phyloP scores from a whole-genome alignment of 1,284 basidiomycete genomes.

The Papiliotrema fonsecae region DNA sequence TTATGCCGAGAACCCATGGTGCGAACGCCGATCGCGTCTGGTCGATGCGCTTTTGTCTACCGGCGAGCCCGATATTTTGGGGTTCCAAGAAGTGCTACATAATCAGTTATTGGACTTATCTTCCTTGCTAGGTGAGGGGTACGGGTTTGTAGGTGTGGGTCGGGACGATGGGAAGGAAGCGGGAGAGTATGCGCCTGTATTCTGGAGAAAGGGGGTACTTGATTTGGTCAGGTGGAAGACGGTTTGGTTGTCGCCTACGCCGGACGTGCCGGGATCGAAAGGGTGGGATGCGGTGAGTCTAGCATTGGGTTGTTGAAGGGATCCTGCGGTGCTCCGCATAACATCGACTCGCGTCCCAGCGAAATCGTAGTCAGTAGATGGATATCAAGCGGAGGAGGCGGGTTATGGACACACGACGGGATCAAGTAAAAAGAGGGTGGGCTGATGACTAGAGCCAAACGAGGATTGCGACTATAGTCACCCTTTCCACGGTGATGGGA shows the following conservation, averaged over 20 bases:
- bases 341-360: no score
- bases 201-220: conserved; percentile 53
- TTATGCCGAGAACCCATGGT: conserved; percentile 36
- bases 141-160: conserved; percentile 61
- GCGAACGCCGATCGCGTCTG: conserved; percentile 35
- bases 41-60: conserved; percentile 31
- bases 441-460: conserved; percentile 25
- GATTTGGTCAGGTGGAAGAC: conserved; percentile 31
- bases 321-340: no score
- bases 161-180: conserved; percentile 57
- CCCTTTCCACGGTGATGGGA: conserved; percentile 16
- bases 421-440: no score
- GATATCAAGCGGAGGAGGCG: no score
- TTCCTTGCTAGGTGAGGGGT: conserved; percentile 54
- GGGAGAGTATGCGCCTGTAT: conserved; percentile 63
- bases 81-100: conserved; percentile 55
- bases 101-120: conserved; percentile 60
- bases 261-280: conserved; percentile 33
- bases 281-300: conserved; percentile 47
- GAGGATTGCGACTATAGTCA: conserved; percentile 42
- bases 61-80: conserved; percentile 45
- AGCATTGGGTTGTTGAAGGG: neutral
- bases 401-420: no score
- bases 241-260: conserved; percentile 40
- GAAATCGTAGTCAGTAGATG: no score